Percentiles rank a stretch among this genome's conserved stretches.
Evolutionary conservation across 164 flowering plant species (phyloP).

Genomic region (Chimonanthus salicifolius): DNA sequence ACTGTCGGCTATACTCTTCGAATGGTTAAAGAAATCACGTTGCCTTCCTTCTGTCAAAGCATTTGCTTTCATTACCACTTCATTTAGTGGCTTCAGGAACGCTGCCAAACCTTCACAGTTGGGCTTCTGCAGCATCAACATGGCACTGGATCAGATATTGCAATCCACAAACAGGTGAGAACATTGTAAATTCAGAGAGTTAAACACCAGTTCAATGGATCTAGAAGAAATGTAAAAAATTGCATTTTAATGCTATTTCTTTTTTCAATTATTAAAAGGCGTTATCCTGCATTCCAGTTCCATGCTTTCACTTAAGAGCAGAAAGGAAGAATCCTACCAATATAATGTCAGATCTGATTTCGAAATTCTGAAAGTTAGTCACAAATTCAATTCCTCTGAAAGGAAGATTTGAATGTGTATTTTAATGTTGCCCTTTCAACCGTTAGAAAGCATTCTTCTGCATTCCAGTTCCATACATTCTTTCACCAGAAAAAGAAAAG

Average conservation of each 20-base stretch:
- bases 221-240: neutral
- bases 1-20: slow-evolving; percentile 81
- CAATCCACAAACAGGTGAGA: neutral
- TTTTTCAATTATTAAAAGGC: neutral
- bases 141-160: neutral
- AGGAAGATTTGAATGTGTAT: neutral
- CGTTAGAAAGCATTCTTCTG: neutral
- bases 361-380: neutral
- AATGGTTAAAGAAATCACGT: slow-evolving; percentile 82
- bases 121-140: slow-evolving; percentile 67
- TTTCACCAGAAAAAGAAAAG: neutral
- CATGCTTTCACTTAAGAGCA: neutral
- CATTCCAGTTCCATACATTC: neutral
- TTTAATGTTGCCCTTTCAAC: neutral
- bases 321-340: neutral
- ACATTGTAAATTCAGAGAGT: neutral
- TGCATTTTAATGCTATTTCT: neutral
- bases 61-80: slow-evolving; percentile 73
- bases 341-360: no score
- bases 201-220: neutral
- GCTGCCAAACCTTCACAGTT: slow-evolving; percentile 55
- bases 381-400: neutral
- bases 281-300: neutral
- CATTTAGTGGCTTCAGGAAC: slow-evolving; percentile 89
- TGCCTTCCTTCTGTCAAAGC: slow-evolving; percentile 78